Base-by-base conservation (phyloP, 148 eudicot species). In the Silene latifolia region DNA sequence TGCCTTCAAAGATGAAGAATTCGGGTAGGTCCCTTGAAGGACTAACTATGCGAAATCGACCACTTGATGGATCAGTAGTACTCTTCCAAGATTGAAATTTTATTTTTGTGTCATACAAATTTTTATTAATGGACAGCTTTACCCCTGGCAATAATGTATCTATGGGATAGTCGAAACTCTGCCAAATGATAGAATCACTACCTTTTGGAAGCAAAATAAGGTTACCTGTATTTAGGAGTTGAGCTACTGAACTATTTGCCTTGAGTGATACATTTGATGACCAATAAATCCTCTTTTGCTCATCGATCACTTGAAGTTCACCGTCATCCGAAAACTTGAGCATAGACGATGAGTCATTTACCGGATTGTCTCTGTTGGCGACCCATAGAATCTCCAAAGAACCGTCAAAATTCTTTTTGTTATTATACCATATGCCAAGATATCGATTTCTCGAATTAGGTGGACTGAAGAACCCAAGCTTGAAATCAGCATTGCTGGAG, bases 351-450 rank as follows among this genome's bases (percentile, higher is more conserved):
- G 80, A 76, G 69, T 57, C 83, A 56, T 51, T 48, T 2, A 87
- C 66, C 4, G 90, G 90, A 17, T 47, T 77, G 12, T 80, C 75
- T 44, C 87, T 75, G 48, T 87, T 87, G 24, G 87, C 88, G 7
- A 87, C 88, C 90, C 88, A 87, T 0, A 78, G 68, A 8, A 85
- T 74, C 29, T 75, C 82, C 51, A 71, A 20, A 7, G 7, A 20
- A 5, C 6, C 7, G 29, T 70, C 75, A 70, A 71, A 32, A 25
- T 46, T 1, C n/a, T 27, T 72, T 51, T 19, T 42, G 1, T 21
- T 53, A 47, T 71, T 76, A 29, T 67, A 77, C 87, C 86, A 51
- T 51, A 51, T 51, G 56, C 56, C 56, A 51, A 51, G 56, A 51
- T 51, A 51, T 51, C 56, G 18, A 51, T 13, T 51, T 51, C 56